Percentiles rank a stretch among this genome's conserved stretches.
phyloP scores from a whole-genome alignment of 2,329 filamentous ascomycete species.

The Exophiala spinifera region DNA sequence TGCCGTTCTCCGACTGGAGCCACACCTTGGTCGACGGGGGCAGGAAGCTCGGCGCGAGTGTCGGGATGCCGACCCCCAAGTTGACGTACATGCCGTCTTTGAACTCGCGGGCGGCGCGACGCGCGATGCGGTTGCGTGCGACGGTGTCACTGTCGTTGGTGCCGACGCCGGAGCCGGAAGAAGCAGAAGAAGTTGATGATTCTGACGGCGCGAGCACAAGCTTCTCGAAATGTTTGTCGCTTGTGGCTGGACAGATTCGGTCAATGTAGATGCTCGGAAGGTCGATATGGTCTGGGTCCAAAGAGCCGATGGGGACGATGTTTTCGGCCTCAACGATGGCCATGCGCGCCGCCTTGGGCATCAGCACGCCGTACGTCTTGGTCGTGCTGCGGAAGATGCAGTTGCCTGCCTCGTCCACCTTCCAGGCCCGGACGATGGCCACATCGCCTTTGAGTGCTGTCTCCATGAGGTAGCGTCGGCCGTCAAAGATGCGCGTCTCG shows the following conservation, averaged over 20 bases:
- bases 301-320: slow-evolving; percentile 70
- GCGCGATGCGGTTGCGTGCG: slow-evolving; percentile 69
- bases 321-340: slow-evolving; percentile 84
- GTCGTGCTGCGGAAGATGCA: slow-evolving; percentile 75
- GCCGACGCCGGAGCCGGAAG: no score
- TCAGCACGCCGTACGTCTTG: slow-evolving; percentile 70
- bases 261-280: slow-evolving; percentile 81
- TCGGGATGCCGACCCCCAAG: slow-evolving; percentile 77
- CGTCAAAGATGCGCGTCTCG: slow-evolving; percentile 70
- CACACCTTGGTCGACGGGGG: slow-evolving; percentile 68
- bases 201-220: slow-evolving; percentile 35
- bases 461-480: slow-evolving; percentile 73
- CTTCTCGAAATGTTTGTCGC: slow-evolving; percentile 71
- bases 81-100: slow-evolving; percentile 79
- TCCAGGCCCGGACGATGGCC: slow-evolving; percentile 73
- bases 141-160: slow-evolving; percentile 50
- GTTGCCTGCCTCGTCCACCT: slow-evolving; percentile 73
- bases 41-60: slow-evolving; percentile 73
- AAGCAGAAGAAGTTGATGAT: no score
- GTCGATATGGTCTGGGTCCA: slow-evolving; percentile 71
- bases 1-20: slow-evolving; percentile 83
- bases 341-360: slow-evolving; percentile 75
- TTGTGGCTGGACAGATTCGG: slow-evolving; percentile 71
- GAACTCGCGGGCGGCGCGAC: slow-evolving; percentile 73
- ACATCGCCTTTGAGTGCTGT: slow-evolving; percentile 72